Evolutionary conservation across 352 stramenopile species (phyloP), one percentile per base, ranked within the genome.

Genomic region (Globisporangium camurandrum): DNA sequence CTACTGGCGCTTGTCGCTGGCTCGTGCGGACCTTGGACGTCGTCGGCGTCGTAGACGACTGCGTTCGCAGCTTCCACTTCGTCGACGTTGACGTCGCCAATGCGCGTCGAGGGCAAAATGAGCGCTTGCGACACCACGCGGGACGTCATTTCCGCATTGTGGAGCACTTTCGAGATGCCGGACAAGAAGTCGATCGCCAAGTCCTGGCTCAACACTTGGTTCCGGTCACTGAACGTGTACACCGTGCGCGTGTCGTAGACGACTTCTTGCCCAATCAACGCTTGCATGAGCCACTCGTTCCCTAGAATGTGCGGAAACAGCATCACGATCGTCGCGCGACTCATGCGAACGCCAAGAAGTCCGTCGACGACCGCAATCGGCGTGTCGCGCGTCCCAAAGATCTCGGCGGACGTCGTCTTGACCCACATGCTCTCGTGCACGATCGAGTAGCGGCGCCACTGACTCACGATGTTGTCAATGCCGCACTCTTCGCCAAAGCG

Each of bases 271-370:
- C 63, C 67, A n/a, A 88, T 55, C 17, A 91, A 64, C 23, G 59
- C 51, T 61, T 86, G 69, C 30, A 81, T 65, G 19, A 88, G 54
- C 48, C 53, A 46, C 39, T 88, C 74, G 48, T 87, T 67, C 5
- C 44, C 37, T 1, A 90, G 31, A 14, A 85, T 64, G 47, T 84
- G 61, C 14, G 79, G 79, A 51, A 88, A 90, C 30, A 90, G 56
- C n/a, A 69, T 54, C 36, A 84, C 74, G 34, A 90, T 75, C 9
- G 74, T 82, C 16, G 47, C 38, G 40, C 72, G 74, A 49, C 63
- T 85, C 31, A 86, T 48, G 1, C 61, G 69, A 20, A 89, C 70
- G 3, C 44, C 46, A 22, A 89, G 52, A 0, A 57, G 40, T 2
- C 70, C 63, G 3, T 57, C 62, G 27, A 67, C 73, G 44, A 80